A percentile compares a stretch with the other conserved stretches of the same genome.
Conservation (phyloP, 352 stramenopile genomes). For the Discostella stelligera region DNA sequence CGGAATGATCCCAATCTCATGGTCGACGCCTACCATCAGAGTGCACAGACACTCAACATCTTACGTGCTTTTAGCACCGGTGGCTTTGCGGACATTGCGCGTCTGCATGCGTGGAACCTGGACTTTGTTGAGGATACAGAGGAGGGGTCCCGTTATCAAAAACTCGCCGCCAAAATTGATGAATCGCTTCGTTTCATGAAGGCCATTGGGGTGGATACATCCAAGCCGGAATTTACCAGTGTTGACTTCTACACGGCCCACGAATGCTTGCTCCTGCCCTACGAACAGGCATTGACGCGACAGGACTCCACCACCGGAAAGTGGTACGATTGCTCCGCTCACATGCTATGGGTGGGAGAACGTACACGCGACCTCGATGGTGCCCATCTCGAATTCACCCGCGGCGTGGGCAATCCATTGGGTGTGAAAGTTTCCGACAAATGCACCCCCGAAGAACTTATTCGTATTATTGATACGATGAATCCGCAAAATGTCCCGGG, state of each 20-base stretch:
- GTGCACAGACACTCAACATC: conserved; percentile 96
- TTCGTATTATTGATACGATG: conserved; percentile 92
- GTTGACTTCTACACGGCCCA: conserved; percentile 98
- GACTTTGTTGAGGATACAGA: conserved; percentile 95
- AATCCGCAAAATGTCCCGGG: conserved; percentile 94
- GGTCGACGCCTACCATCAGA: conserved; percentile 97
- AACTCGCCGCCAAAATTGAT: conserved; percentile 96
- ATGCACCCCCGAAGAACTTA: conserved; percentile 91
- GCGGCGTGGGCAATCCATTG: conserved; percentile 97
- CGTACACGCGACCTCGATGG: conserved; percentile 96
- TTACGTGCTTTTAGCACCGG: conserved; percentile 91
- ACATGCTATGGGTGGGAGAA: conserved; percentile 99
- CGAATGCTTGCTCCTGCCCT: conserved; percentile 96
- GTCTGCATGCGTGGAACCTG: conserved; percentile 96
- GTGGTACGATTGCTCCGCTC: conserved; percentile 96
- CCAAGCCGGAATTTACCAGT: conserved; percentile 88
- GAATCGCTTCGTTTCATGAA: conserved; percentile 96
- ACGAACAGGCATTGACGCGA: conserved; percentile 97
- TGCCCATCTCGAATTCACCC: conserved; percentile 97
- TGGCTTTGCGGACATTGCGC: conserved; percentile 95
- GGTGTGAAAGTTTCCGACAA: conserved; percentile 97
- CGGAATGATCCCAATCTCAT: conserved; percentile 92
- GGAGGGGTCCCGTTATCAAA: conserved; percentile 89
- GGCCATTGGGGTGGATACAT: conserved; percentile 91
- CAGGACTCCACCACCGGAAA: conserved; percentile 88